phyloP scores from a whole-genome alignment of 2,329 filamentous ascomycete species.

The Alternaria alternata region DNA sequence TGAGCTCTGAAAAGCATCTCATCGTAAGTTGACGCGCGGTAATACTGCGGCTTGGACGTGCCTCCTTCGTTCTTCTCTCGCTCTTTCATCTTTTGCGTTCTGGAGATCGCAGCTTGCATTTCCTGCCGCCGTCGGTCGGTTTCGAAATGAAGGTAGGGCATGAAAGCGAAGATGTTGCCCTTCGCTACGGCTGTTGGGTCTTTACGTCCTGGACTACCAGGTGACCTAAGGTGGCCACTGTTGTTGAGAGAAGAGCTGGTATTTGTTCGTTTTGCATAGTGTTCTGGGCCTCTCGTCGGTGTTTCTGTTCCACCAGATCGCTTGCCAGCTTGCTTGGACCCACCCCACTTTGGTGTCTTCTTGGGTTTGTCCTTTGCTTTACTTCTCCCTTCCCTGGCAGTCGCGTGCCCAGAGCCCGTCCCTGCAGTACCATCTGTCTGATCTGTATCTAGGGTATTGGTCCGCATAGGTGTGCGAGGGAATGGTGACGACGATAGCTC shows the following conservation, averaged over 20 bases:
- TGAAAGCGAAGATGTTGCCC: constrained; percentile 58
- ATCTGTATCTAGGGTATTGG: constrained; percentile 43
- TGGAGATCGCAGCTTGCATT: constrained; percentile 65
- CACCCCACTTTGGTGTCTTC: constrained; percentile 42
- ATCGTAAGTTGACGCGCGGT: constrained; percentile 49
- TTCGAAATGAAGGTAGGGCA: constrained; percentile 73
- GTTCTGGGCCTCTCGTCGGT: constrained; percentile 34
- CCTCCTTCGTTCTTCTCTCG: constrained; percentile 26
- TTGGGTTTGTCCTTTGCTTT: constrained; percentile 45
- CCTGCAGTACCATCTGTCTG: constrained; percentile 43
- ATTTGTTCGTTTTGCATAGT: constrained; percentile 31
- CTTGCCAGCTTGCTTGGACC: constrained; percentile 33
- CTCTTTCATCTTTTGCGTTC: constrained; percentile 38
- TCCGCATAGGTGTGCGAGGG: constrained; percentile 36
- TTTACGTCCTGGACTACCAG: constrained; percentile 48
- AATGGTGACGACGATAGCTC: constrained; percentile 26
- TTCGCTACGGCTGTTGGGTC: constrained; percentile 43
- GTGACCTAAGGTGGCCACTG: constrained; percentile 41
- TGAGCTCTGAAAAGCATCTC: constrained; percentile 60
- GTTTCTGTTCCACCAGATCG: constrained; percentile 40
- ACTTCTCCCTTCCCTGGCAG: constrained; percentile 34
- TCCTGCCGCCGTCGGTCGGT: constrained; percentile 62
- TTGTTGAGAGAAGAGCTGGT: constrained; percentile 34
- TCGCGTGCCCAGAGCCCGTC: constrained; percentile 29
- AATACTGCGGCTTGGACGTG: constrained; percentile 27